Base-by-base conservation (phyloP, 257 asterid genomes). In the Knoxia roxburghii region DNA sequence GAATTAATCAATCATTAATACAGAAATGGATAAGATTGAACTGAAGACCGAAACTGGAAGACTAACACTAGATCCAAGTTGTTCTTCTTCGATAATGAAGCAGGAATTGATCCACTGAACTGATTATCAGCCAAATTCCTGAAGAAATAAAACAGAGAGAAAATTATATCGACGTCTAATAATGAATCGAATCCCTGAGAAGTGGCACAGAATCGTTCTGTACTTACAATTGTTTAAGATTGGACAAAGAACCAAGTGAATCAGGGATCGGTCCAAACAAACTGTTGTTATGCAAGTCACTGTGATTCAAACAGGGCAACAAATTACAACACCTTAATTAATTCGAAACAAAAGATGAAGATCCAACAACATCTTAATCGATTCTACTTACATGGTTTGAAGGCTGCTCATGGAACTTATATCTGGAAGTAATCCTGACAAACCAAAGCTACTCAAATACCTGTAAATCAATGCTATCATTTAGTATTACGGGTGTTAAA, bases 241-340 rank as follows among this genome's bases (percentile, higher is more conserved):
- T 68, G 0, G 90, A 83, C 3, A 85, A 71, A 35, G 78, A 29
- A 61, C 88, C 84, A 20, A 87, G 85, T 51, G 81, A 87, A 67
- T 75, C 81, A n/a, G 95, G 95, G 68, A 87, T 76, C 1, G 81
- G 72, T 46, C 95, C 95, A 15, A n/a, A 21, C 72, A 87, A 60
- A 66, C 80, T 73, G 74, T 87, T 83, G 61, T 78, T 74, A 7
- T 77, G 79, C 68, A 87, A 54, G 69, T 87, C 87, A 72, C 91
- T 85, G 76, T 81, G 72, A 46, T 40, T 30, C 17, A 45, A 60
- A 33, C 30, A 50, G 40, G 23, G 35, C 9, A 23, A 21, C 21
- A 45, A 17, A 4, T 7, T 1, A n/a, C 5, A 20, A 18, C 18
- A 48, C 18, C 8, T 1, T 17, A 2, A 48, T 1, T 17, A 5